A percentile compares a stretch with the other conserved stretches of the same genome.
Conservation (phyloP, 768 basidiomycete species). For the Polyporus arcularius region DNA sequence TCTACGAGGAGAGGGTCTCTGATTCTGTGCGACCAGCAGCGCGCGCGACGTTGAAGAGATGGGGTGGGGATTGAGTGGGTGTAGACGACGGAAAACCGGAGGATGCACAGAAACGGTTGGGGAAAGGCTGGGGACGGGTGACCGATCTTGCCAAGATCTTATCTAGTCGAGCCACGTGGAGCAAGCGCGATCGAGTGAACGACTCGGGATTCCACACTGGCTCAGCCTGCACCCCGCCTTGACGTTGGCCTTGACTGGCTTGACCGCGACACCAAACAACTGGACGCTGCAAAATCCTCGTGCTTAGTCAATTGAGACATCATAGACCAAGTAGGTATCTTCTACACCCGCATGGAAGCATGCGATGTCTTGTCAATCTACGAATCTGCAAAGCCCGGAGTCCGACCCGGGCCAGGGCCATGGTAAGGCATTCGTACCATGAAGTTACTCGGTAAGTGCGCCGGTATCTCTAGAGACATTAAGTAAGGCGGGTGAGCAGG, state of each 20-base stretch:
- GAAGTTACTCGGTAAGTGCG: no score
- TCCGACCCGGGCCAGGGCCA: no score
- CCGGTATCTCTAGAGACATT: no score
- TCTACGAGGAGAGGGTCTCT: background rate
- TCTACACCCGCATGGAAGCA: no score
- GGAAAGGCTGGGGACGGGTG: conserved; percentile 12
- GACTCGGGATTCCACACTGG: background rate
- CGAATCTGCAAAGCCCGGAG: no score
- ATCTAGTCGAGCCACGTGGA: background rate
- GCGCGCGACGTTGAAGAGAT: background rate
- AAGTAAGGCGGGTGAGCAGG: no score
- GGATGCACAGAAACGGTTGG: background rate
- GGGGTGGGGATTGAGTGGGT: conserved; percentile 25
- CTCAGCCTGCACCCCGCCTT: background rate
- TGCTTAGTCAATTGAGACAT: no score
- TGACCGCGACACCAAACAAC: no score
- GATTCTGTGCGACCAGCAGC: background rate
- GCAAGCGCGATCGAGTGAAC: background rate
- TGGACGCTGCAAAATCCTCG: no score
- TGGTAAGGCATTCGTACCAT: no score
- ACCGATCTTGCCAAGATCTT: background rate
- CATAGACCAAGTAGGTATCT: no score
- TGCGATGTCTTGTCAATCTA: no score
- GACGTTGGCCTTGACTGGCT: background rate
- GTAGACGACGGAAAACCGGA: conserved; percentile 7